Evolutionary conservation across 1,139 yeast species (phyloP).

Genomic region (Taphrina pruni): DNA sequence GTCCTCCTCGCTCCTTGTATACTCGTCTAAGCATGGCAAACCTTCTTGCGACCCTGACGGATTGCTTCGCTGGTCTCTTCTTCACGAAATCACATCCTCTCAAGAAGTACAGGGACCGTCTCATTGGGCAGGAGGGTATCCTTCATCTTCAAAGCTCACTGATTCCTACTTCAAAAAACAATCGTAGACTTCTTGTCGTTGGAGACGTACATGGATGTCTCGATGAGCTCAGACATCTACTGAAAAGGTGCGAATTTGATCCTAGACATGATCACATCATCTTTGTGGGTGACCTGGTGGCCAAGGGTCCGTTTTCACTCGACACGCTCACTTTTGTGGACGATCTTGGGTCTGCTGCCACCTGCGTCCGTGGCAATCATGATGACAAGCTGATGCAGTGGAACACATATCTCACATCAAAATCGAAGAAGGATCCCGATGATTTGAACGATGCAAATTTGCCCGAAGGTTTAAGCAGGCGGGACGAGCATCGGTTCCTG

Average conservation of each 20-base stretch:
- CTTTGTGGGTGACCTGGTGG: constrained; percentile 80
- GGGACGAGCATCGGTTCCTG: constrained; percentile 38
- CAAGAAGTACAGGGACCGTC: constrained; percentile 31
- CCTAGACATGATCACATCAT: constrained; percentile 63
- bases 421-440: constrained; percentile 7
- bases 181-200: constrained; percentile 63
- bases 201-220: constrained; percentile 92
- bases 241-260: constrained; percentile 58
- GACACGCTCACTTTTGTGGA: constrained; percentile 66
- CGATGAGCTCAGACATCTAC: constrained; percentile 60
- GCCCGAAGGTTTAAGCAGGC: constrained; percentile 33
- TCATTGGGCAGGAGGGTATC: constrained; percentile 31
- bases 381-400: constrained; percentile 69
- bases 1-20: too few relatives aligned
- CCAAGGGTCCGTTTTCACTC: constrained; percentile 80
- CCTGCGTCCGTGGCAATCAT: constrained; percentile 87
- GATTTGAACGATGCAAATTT: constrained; percentile 13
- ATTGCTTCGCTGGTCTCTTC: constrained; percentile 26
- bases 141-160: constrained; percentile 21
- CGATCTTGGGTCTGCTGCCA: constrained; percentile 59
- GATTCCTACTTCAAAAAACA: constrained; percentile 42
- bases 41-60: not conserved
- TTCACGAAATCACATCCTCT: constrained; percentile 36
- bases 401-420: constrained; percentile 55
- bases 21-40: constrained; percentile 3